Evolutionary conservation across 225 moss, liverwort and hornwort genomes (phyloP).

Genomic region (Bryoerythrophyllum caledonicum): DNA sequence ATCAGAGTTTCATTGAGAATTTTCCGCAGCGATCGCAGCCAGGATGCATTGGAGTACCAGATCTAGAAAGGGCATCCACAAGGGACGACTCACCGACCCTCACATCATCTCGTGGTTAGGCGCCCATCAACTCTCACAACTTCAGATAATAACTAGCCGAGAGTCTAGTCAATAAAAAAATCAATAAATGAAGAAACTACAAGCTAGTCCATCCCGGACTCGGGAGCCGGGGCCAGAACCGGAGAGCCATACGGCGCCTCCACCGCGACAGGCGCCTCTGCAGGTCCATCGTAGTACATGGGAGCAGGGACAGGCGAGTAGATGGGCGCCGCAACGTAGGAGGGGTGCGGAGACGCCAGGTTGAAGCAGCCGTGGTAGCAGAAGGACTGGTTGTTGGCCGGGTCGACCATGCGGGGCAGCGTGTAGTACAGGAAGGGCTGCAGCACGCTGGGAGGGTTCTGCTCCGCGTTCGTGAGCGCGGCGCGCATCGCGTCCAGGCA

Average conservation of each 20-base stretch:
- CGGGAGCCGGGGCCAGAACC: neutral
- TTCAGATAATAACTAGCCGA: neutral
- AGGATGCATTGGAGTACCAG: neutral
- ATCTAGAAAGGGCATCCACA: neutral
- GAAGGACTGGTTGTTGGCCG: conserved; percentile 17
- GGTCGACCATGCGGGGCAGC: conserved; percentile 18
- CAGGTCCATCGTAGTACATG: neutral
- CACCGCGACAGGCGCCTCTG: neutral
- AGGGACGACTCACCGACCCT: neutral
- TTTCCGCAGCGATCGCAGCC: neutral
- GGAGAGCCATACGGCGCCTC: neutral
- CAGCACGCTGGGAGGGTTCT: conserved; percentile 7
- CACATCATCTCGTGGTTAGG: neutral
- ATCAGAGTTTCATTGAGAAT: no score
- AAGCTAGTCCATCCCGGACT: neutral
- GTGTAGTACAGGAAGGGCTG: conserved; percentile 25
- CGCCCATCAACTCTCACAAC: neutral
- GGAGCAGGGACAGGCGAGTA: neutral
- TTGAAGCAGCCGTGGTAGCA: conserved; percentile 44
- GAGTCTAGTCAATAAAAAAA: neutral
- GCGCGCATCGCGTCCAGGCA: conserved; percentile 23
- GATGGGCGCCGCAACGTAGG: neutral
- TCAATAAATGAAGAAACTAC: neutral
- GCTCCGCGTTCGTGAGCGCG: conserved; percentile 22
- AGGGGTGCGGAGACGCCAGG: neutral